Evolutionary conservation across 371 early-diverging fungal species (phyloP), one percentile per base, ranked within the genome.

Genomic region (Lichtheimia ornata): DNA sequence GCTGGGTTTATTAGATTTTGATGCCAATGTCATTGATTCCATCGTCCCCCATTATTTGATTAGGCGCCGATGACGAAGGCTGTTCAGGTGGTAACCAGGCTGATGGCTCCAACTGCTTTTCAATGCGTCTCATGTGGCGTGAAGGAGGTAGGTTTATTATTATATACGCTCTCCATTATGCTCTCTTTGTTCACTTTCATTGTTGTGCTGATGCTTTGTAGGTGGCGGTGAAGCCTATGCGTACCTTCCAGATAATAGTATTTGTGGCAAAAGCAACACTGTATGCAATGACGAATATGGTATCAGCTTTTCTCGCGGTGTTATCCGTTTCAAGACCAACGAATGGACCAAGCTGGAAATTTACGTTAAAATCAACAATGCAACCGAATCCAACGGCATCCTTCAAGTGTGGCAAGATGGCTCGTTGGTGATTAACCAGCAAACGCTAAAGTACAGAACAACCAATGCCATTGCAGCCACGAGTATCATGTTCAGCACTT

Each of bases 121-220:
- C 77, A 0, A 67, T 79, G 67, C 59, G 83, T 43, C 42, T 79
- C 18, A 83, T 83, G 83, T 83, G 83, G 83, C 72, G 83, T 49
- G 63, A 69, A 44, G 71, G 61, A 61, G 83, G 82, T 82, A 71
- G 1, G 35, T 11, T 28, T 2, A 35, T 35, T 11, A 2, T 35
- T 11, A 6, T 35, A 35, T 11, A 35, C 5, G 6, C 1, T 35
- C 9, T 35, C 57, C 42, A 40, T 5, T 47, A 40, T 5, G 7
- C 3, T 24, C 41, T 52, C n/a, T 53, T 41, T 45, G 45, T 22
- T 24, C 24, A 49, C 17, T 18, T 18, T 30, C 17, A 5, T 54
- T 55, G 52, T 54, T 55, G 52, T 18, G 14, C 49, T 27, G 22
- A 20, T 20, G 15, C 17, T 60, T 43, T 44, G 2, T 53, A 72